These are phyloP conservation scores for Potentilla sterilis DNA, from an alignment of 306 rosid species.

Conservation along the genomic window DNA sequence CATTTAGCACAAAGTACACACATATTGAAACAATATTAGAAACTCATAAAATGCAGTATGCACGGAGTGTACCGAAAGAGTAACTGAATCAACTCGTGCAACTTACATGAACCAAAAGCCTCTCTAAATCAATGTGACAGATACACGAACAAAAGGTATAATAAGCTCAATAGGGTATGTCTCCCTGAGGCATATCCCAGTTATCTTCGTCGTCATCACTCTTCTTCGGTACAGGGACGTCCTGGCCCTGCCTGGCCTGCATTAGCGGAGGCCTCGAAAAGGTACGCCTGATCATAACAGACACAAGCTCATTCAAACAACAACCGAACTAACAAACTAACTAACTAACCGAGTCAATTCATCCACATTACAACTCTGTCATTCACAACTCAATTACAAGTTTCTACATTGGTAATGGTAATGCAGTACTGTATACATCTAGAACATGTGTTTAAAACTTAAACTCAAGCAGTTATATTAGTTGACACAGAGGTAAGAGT, in stretches of 20 bases:
- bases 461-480: no score
- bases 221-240: conserved; percentile 39
- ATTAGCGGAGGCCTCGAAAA: conserved; percentile 19
- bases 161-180: conserved; percentile 37
- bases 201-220: conserved; percentile 69
- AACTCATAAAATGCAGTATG: conserved; percentile 19
- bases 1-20: background rate
- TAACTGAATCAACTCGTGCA: conserved; percentile 29
- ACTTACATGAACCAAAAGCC: conserved; percentile 36
- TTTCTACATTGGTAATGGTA: background rate
- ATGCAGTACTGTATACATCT: background rate
- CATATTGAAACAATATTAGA: conserved; percentile 25
- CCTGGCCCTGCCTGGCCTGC: conserved; percentile 25
- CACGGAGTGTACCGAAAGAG: conserved; percentile 28
- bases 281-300: conserved; percentile 34
- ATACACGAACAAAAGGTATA: conserved; percentile 25
- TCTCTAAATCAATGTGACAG: conserved; percentile 32
- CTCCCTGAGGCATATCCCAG: conserved; percentile 75
- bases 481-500: background rate
- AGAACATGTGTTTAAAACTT: background rate
- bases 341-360: background rate
- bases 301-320: background rate
- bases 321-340: background rate
- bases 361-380: background rate
- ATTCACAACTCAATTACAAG: background rate